Evolutionary conservation across 2,329 filamentous ascomycete species (phyloP), one percentile per base, ranked within the genome.

Genomic region (Clarireedia homoeocarpa): DNA sequence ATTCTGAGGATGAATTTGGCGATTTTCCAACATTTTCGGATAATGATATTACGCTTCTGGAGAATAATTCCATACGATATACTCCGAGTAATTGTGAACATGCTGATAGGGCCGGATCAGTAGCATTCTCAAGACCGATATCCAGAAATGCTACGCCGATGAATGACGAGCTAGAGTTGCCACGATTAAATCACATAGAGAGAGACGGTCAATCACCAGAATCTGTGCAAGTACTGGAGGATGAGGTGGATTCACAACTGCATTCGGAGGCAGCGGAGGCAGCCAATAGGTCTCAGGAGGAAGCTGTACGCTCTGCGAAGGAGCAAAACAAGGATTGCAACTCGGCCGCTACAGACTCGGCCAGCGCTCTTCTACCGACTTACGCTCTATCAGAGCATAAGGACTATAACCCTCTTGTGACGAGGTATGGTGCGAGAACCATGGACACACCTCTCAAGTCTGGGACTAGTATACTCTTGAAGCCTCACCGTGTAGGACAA

Each of bases 1-100:
- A 63, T 4, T 68, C 66, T 9, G 66, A 68, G 4, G 63, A 69
- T 51, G 67, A 69, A 48, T 69, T 67, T 59, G 67, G 67, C 27
- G 65, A 64, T 1, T 69, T 69, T 55, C 67, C 67, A 3, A 61
- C 62, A 5, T 47, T 67, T 7, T 67, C 67, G n/a, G 63, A 67
- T 42, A 57, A 57, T 7, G 64, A 65, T 46, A 51, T 67, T 26
- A 59, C 66, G 17, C 40, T 55, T 6, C 50, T 55, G 38, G 46
- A 55, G 4, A 51, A n/a, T n/a, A n/a, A 17, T 17, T 51, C 38
- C 1, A 55, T 42, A 46, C 46, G 20, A 27, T 55, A 26, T 1
- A 55, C 46, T 3, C 47, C 47, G 9, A 42, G 15, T 10, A 6
- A 0, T 46, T 30, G 36, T 39, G 10, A n/a, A 12, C 17, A 27